Base-by-base conservation (phyloP, 2,329 filamentous ascomycete species). In the Sclerotinia minor region DNA sequence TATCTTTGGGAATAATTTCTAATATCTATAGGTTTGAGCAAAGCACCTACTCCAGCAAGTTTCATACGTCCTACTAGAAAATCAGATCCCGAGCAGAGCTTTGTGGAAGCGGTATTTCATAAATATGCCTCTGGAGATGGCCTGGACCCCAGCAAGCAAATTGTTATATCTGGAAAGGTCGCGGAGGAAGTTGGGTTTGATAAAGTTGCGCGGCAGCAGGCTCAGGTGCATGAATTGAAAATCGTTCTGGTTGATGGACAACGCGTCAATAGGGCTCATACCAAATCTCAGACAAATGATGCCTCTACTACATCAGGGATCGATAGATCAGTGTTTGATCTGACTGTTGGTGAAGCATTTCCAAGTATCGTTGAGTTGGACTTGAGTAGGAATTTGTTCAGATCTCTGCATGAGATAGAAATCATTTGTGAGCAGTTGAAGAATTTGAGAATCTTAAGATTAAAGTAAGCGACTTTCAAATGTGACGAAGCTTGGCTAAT, bases 121-220 rank as follows among this genome's bases (percentile, higher is more conserved):
- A 99, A 97, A 80, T 99, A 99, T 77, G 91, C 89, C 4, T 85
- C 87, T 3, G 85, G 89, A 68, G 77, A 80, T 19, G 74, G 77
- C 11, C 53, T 60, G 15, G 64, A 65, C 21, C 59, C 79, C 17
- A 77, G 80, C 9, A 82, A 83, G 61, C 82, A 86, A 60, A 90
- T 96, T 70, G 80, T 83, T 66, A 89, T 83, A 83, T 96, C 82
- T 80, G 91, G 74, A 49, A 98, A 98, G 79, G 85, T 94, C 24
- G 94, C 92, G 6, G 91, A 98, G 80, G 94, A 98, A 80, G 87
- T 98, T 45, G 95, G 95, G 41, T 98, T 98, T 73, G 93, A 96
- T 73, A 97, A 97, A 82, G 92, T 97, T 72, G 87, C 90, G 54
- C 85, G 85, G 72, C 87, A 94, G 79, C 88, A 96, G 75, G 90